Evolutionary conservation across 1,139 yeast species (phyloP), one percentile per base, ranked within the genome.

Genomic region (Blastobotrys illinoisensis): DNA sequence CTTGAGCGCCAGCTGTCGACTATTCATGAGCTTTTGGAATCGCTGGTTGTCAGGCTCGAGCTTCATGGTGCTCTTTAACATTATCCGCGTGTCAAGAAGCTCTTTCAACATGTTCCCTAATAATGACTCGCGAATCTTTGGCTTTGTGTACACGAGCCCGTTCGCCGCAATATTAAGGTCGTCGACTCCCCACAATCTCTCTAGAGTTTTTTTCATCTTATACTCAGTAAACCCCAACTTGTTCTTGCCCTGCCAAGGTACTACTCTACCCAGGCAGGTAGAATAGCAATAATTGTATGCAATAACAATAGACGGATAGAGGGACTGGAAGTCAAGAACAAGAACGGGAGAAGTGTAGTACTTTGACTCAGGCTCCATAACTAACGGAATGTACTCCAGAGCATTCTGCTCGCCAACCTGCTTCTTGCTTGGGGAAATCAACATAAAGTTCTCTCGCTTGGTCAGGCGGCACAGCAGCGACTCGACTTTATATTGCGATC

Each of bases 211-310:
- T 43, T 45, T 5, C 24, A 47, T 47, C 43, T 18, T 47, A 36
- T 28, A 32, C n/a, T 75, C 71, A 1, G 69, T 60, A 0, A 81
- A 76, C 1, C 90, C 90, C 36, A 83, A 64, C 48, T 71, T 73
- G 59, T 81, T 81, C 53, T 75, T 75, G 21, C 74, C 75, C 44
- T 72, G 74, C 26, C 70, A 67, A 4, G 79, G 82, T 79, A 60
- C 80, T 71, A 88, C 72, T 50, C 85, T 75, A 0, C 98, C 97
- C 1, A 93, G 62, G 54, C 91, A 74, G 0, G 99, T 93, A 0
- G 97, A 87, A 66, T 84, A 93, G 65, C 99, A 93, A 62, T 88
- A 86, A 64, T 93, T 93, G 68, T 88, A 88, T 0, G 97, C 99
- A 63, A 90, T 88, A 69, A 93, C 81, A 16, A 93, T 79, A 0